Base-by-base conservation (phyloP, 108 stramenopile species). In the Poteriospumella lacustris region DNA sequence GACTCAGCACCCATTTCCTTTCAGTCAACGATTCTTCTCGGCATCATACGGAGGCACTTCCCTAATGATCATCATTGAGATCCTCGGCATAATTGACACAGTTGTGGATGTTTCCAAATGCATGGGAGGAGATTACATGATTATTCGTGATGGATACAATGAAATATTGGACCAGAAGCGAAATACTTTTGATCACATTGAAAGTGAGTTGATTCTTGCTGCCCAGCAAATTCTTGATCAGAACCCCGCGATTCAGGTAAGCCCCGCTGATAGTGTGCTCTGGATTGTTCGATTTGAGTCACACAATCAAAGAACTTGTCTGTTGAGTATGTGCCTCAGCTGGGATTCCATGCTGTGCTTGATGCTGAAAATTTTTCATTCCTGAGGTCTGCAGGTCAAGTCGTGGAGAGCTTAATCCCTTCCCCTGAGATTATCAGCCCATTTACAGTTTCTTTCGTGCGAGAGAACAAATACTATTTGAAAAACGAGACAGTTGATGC, bases 241-340 rank as follows among this genome's bases (percentile, higher is more conserved):
- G 73, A 83, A 90, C 62, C 87, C 88, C 26, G 77, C 86, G 29
- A 69, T 95, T n/a, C n/a, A n/a, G n/a, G n/a, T n/a, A n/a, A n/a
- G n/a, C n/a, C n/a, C n/a, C n/a, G n/a, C n/a, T n/a, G n/a, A n/a
- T n/a, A n/a, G n/a, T n/a, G n/a, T n/a, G n/a, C n/a, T n/a, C n/a
- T n/a, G n/a, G n/a, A n/a, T n/a, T n/a, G n/a, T n/a, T n/a, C n/a
- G n/a, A n/a, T n/a, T n/a, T n/a, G n/a, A n/a, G n/a, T n/a, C n/a
- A n/a, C n/a, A n/a, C n/a, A n/a, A n/a, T n/a, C n/a, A 28, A 75
- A 84, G 24, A 83, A 83, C 36, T 79, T 96, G 47, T 85, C 81
- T 52, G 93, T 94, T 56, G 87, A 93, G 28, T 96, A 94, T 82
- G 70, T 95, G 39, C 94, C 94, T 2, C 94, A 95, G 77, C 84